A percentile compares a stretch with the other conserved stretches of the same genome.
phyloP scores from a whole-genome alignment of 139 green algal genomes.

The Chara braunii region DNA sequence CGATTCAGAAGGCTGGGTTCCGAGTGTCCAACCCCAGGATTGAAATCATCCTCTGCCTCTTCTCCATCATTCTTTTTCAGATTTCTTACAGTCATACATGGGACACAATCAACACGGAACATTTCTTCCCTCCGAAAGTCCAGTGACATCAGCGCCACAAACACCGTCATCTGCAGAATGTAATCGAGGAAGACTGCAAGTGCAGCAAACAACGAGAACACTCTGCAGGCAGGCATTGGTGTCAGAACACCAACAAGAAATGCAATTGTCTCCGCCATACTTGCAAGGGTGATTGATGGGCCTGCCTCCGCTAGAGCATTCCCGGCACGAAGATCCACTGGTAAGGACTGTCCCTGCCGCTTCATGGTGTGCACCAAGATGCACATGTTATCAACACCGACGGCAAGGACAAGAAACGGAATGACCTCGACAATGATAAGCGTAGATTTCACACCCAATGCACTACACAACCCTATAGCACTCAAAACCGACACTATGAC shows the following conservation, averaged over 20 bases:
- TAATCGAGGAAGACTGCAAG: slow-evolving; percentile 76
- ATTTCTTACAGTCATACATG: slow-evolving; percentile 12
- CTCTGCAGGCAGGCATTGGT: slow-evolving; percentile 72
- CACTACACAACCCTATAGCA: slow-evolving; percentile 47
- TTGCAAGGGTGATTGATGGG: slow-evolving; percentile 79
- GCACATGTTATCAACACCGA: slow-evolving; percentile 93
- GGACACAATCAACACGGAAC: slow-evolving; percentile 22
- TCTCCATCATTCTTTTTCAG: neutral
- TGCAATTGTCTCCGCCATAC: slow-evolving; percentile 58
- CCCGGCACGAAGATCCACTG: slow-evolving; percentile 53
- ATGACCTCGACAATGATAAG: slow-evolving; percentile 85
- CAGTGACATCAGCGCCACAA: slow-evolving; percentile 29
- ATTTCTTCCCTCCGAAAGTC: slow-evolving; percentile 5
- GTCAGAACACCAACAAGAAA: slow-evolving; percentile 68
- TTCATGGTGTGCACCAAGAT: slow-evolving; percentile 71
- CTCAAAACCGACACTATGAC: slow-evolving; percentile 62
- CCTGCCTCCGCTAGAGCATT: slow-evolving; percentile 62
- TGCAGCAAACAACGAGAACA: slow-evolving; percentile 69
- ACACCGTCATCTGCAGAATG: slow-evolving; percentile 57
- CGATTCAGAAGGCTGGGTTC: too few relatives aligned
- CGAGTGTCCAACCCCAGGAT: too few relatives aligned
- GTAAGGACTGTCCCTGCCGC: slow-evolving; percentile 47
- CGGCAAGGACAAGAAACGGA: slow-evolving; percentile 81
- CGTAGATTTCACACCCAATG: slow-evolving; percentile 49
- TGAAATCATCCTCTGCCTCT: too few relatives aligned